Percentiles rank a stretch among this genome's conserved stretches.
phyloP scores from a whole-genome alignment of 1,284 basidiomycete species.

The Microbotryum violaceum region DNA sequence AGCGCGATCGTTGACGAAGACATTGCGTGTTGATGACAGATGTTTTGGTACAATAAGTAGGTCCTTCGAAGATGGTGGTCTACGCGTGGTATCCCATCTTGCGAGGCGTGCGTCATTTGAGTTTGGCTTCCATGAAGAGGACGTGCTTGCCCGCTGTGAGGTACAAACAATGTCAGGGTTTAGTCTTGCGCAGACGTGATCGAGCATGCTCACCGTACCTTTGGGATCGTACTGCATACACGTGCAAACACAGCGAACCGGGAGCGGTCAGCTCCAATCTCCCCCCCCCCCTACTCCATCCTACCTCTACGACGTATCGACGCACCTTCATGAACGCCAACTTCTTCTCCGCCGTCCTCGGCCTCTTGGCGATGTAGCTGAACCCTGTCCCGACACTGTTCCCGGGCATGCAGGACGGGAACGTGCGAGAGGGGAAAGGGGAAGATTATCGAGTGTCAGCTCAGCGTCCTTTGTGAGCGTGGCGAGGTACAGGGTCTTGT shows the following conservation, averaged over 20 bases:
- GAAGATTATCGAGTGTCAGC: neutral
- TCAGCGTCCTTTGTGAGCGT: neutral
- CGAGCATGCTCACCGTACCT: slow-evolving; percentile 7
- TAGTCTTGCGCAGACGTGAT: neutral
- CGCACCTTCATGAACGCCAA: slow-evolving; percentile 32
- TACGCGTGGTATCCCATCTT: too few relatives aligned
- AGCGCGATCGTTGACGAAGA: too few relatives aligned
- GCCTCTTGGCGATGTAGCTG: slow-evolving; percentile 28
- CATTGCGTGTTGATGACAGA: too few relatives aligned
- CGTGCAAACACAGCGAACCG: neutral
- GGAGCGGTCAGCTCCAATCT: too few relatives aligned
- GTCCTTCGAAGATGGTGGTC: too few relatives aligned
- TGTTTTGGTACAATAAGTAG: too few relatives aligned
- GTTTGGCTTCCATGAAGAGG: slow-evolving; percentile 30
- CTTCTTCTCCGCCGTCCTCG: slow-evolving; percentile 31
- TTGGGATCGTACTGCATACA: slow-evolving; percentile 24
- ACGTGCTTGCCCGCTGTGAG: slow-evolving; percentile 26
- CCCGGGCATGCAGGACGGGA: neutral
- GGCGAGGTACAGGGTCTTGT: too few relatives aligned
- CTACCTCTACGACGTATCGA: neutral
- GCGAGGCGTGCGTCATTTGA: slow-evolving; percentile 12
- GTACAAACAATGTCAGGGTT: neutral
- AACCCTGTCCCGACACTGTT: slow-evolving; percentile 24
- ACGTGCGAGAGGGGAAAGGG: neutral
- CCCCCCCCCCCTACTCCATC: neutral